Conservation (phyloP, 495 filamentous ascomycete species). For the Xeromyces bisporus region DNA sequence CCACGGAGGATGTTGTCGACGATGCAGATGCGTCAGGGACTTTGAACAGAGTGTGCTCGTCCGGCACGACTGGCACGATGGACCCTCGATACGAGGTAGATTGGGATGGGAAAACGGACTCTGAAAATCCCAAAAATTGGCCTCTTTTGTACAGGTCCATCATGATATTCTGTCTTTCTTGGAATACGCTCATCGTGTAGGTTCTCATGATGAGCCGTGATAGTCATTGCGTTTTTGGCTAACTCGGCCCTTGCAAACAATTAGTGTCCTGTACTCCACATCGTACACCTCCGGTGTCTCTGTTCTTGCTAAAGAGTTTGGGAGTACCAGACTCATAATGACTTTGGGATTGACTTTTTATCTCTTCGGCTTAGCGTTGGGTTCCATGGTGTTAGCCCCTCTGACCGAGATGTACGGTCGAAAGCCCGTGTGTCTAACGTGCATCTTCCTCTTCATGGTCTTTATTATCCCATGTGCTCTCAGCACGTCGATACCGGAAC, state of each 20-base stretch:
- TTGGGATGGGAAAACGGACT: conserved; percentile 47
- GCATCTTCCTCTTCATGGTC: conserved; percentile 43
- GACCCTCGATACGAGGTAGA: conserved; percentile 60
- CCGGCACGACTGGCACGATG: conserved; percentile 40
- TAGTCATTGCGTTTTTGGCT: not conserved
- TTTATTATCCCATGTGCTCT: conserved; percentile 57
- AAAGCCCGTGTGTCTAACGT: conserved; percentile 50
- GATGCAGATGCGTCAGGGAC: conserved; percentile 15
- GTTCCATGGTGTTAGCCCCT: conserved; percentile 58
- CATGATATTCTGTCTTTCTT: conserved; percentile 48
- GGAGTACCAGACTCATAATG: conserved; percentile 37
- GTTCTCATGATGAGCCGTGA: conserved; percentile 5
- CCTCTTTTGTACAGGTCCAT: conserved; percentile 45
- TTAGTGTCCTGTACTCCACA: conserved; percentile 62
- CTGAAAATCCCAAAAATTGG: conserved; percentile 65
- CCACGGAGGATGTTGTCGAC: conserved; percentile 16
- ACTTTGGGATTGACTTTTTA: conserved; percentile 72
- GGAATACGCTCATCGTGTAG: conserved; percentile 51
- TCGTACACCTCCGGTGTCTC: conserved; percentile 57
- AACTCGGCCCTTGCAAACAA: not conserved
- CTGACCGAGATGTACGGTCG: conserved; percentile 66
- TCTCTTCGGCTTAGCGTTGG: conserved; percentile 44
- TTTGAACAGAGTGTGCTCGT: conserved; percentile 32
- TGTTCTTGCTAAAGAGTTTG: conserved; percentile 51
- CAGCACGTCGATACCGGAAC: conserved; percentile 41